These are phyloP conservation scores for Barbatosphaeria neglecta DNA, from an alignment of 495 filamentous ascomycete species.

Conservation along the genomic window DNA sequence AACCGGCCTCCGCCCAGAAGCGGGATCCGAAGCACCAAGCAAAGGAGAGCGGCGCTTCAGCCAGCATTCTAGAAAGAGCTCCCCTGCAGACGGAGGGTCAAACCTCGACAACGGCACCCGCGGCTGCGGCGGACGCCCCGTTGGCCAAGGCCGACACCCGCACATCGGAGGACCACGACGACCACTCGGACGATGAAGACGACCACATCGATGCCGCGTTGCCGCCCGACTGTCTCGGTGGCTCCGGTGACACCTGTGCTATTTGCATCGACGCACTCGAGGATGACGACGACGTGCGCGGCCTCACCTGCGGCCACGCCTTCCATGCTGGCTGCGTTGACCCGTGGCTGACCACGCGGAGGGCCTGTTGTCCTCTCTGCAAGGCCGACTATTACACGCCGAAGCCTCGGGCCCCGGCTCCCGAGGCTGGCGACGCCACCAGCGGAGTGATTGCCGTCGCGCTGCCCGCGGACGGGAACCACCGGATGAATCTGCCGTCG, in stretches of 20 bases:
- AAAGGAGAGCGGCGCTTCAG: slow-evolving; percentile 24
- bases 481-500: slow-evolving; percentile 31
- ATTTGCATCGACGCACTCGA: slow-evolving; percentile 93
- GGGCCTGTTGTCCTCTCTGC: slow-evolving; percentile 93
- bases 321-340: slow-evolving; percentile 93
- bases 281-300: slow-evolving; percentile 89
- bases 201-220: slow-evolving; percentile 75
- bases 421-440: slow-evolving; percentile 19
- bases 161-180: slow-evolving; percentile 31
- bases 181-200: slow-evolving; percentile 46
- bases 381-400: slow-evolving; percentile 94
- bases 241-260: slow-evolving; percentile 89
- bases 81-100: slow-evolving; percentile 6
- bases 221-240: slow-evolving; percentile 68
- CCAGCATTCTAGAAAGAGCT: slow-evolving; percentile 6
- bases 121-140: neutral
- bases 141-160: slow-evolving; percentile 15
- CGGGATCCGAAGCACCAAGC: slow-evolving; percentile 13
- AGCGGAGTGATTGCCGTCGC: slow-evolving; percentile 12
- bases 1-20: slow-evolving; percentile 13
- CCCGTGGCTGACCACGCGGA: slow-evolving; percentile 85
- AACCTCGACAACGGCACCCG: neutral
- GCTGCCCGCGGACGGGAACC: slow-evolving; percentile 11
- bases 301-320: slow-evolving; percentile 86
- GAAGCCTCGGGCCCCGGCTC: slow-evolving; percentile 50